A percentile compares a stretch with the other conserved stretches of the same genome.
Evolutionary conservation across 805 yeast genomes (phyloP).

Genomic region (Starmerella gropengiesseri): DNA sequence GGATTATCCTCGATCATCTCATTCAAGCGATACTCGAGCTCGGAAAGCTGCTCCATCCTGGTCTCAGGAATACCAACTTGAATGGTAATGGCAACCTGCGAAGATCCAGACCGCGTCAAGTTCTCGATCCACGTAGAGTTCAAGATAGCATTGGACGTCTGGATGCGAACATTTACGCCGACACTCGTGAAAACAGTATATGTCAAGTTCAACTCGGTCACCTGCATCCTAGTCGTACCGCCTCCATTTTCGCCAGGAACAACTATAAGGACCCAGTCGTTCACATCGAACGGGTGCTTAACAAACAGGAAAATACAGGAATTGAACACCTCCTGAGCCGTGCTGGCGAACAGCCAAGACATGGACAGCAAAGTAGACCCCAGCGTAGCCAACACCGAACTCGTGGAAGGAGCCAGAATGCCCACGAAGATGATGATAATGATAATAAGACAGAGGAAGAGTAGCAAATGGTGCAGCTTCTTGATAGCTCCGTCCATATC

Average conservation of each 20-base stretch:
- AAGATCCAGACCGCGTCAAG: conserved; percentile 30
- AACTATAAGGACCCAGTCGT: conserved; percentile 31
- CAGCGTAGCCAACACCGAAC: conserved; percentile 33
- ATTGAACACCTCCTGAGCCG: conserved; percentile 33
- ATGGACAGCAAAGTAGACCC: conserved; percentile 33
- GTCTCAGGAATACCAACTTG: conserved; percentile 32
- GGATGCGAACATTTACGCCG: conserved; percentile 27
- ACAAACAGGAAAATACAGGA: conserved; percentile 34
- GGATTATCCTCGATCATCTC: conserved; percentile 29
- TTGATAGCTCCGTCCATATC: conserved; percentile 34
- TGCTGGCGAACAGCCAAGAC: conserved; percentile 32
- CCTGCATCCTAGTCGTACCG: conserved; percentile 26
- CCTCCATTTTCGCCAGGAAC: conserved; percentile 16
- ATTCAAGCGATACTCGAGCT: conserved; percentile 25
- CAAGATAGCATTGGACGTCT: conserved; percentile 32
- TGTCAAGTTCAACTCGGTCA: conserved; percentile 29
- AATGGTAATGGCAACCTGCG: conserved; percentile 23
- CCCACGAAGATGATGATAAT: conserved; percentile 33
- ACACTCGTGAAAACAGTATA: conserved; percentile 30
- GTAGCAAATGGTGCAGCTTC: conserved; percentile 31
- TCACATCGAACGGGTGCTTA: conserved; percentile 35
- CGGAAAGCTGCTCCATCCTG: conserved; percentile 28
- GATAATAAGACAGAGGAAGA: conserved; percentile 28
- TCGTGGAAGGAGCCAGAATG: conserved; percentile 33
- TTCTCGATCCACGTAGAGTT: conserved; percentile 33